phyloP scores from a whole-genome alignment of 2,329 filamentous ascomycete genomes.

The Penicillium sp. region DNA sequence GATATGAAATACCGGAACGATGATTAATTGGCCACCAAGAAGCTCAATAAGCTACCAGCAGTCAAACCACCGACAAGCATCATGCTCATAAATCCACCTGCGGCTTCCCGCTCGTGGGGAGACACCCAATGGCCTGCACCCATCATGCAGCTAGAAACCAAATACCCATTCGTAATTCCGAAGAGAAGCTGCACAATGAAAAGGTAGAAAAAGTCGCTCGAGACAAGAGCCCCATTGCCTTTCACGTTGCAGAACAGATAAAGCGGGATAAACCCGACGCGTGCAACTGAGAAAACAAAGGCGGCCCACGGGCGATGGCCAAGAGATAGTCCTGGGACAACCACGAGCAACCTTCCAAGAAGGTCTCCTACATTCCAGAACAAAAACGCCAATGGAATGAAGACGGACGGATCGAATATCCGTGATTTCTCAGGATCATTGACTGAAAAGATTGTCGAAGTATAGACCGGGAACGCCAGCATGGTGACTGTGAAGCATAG shows the following conservation, averaged over 20 bases:
- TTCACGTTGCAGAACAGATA: constrained; percentile 89
- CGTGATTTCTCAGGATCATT: constrained; percentile 48
- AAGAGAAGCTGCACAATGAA: constrained; percentile 79
- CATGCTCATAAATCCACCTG: constrained; percentile 91
- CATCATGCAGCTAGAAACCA: constrained; percentile 91
- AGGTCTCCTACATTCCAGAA: constrained; percentile 93
- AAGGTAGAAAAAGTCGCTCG: constrained; percentile 86
- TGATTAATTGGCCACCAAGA: constrained; percentile 58
- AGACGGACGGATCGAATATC: constrained; percentile 68
- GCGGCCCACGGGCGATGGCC: constrained; percentile 65
- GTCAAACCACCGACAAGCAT: constrained; percentile 83
- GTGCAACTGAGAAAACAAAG: constrained; percentile 65
- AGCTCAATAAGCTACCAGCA: constrained; percentile 85
- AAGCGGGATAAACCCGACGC: constrained; percentile 74
- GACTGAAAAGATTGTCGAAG: constrained; percentile 63
- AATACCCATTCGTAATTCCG: constrained; percentile 81
- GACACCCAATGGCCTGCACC: constrained; percentile 78
- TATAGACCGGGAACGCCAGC: constrained; percentile 96
- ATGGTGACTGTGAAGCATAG: constrained; percentile 83
- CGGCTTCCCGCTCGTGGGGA: constrained; percentile 78
- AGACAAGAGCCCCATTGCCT: constrained; percentile 69
- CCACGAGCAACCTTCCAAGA: constrained; percentile 68
- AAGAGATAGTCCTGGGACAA: constrained; percentile 57
- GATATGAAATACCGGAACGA: background rate
- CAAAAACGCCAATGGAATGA: constrained; percentile 87